Conservation (phyloP, 441 rosid species). For the Adansonia gregorii region DNA sequence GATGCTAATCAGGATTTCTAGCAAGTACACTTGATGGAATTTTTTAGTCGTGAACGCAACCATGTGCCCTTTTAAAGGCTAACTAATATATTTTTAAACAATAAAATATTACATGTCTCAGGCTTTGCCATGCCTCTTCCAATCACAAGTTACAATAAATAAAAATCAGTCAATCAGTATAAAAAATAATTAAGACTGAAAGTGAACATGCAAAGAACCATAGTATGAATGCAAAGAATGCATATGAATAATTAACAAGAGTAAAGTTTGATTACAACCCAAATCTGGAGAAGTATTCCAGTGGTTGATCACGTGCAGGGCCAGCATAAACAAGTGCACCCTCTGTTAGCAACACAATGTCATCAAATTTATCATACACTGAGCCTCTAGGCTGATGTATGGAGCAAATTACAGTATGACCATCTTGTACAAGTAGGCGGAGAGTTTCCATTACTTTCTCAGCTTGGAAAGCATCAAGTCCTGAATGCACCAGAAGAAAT, state of each 20-base stretch:
- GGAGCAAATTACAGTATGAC: slow-evolving; percentile 94
- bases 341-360: slow-evolving; percentile 80
- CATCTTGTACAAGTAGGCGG: slow-evolving; percentile 80
- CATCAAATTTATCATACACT: slow-evolving; percentile 79
- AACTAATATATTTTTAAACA: slow-evolving; percentile 7
- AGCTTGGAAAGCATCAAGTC: slow-evolving; percentile 97
- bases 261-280: slow-evolving; percentile 59
- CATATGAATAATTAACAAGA: slow-evolving; percentile 23
- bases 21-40: not conserved
- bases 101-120: not conserved
- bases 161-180: slow-evolving; percentile 14
- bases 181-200: not conserved
- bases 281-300: slow-evolving; percentile 76
- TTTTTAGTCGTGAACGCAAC: not conserved
- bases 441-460: slow-evolving; percentile 96
- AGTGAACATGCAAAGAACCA: slow-evolving; percentile 14
- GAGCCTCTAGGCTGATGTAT: slow-evolving; percentile 98
- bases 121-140: not conserved
- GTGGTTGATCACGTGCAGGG: slow-evolving; percentile 78
- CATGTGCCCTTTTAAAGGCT: slow-evolving; percentile 4
- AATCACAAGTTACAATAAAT: slow-evolving; percentile 5
- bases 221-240: slow-evolving; percentile 10
- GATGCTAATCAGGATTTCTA: not conserved
- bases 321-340: slow-evolving; percentile 89
- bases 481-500: slow-evolving; percentile 47